phyloP scores from a whole-genome alignment of 2,329 filamentous ascomycete species.

The Pyrenochaeta sp. region DNA sequence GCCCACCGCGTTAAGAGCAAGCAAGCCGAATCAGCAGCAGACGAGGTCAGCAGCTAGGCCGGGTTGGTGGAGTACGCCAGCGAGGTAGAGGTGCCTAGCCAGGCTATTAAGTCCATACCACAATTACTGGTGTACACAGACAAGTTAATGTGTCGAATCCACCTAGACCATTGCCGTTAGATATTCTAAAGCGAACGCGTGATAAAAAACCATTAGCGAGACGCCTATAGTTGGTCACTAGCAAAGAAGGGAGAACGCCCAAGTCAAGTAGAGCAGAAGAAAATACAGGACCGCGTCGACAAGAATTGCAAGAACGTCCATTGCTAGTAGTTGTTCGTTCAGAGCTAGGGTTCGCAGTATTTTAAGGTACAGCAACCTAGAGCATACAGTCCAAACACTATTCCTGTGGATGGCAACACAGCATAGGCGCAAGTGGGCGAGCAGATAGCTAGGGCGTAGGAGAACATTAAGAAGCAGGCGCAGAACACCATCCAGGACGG shows the following conservation, averaged over 20 bases:
- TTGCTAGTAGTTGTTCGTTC: constrained; percentile 6
- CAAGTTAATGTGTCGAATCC: constrained; percentile 6
- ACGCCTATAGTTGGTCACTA: constrained; percentile 4
- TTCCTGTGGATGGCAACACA: constrained; percentile 8
- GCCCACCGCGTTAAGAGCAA: constrained; percentile 1
- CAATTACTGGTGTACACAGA: constrained; percentile 2
- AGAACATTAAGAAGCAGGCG: constrained; percentile 10
- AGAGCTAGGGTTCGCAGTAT: constrained; percentile 12
- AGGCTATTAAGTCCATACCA: neutral
- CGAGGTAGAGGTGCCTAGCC: constrained; percentile 1
- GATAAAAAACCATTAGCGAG: constrained; percentile 11
- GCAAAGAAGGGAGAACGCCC: constrained; percentile 1
- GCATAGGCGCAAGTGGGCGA: constrained; percentile 10
- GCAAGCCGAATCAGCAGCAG: constrained; percentile 2
- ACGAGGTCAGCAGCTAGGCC: neutral
- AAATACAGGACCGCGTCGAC: neutral
- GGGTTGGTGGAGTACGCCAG: constrained; percentile 2
- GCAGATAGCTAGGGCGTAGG: constrained; percentile 12
- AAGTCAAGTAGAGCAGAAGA: neutral
- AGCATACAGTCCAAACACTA: neutral
- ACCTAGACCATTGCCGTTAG: constrained; percentile 6
- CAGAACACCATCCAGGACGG: constrained; percentile 14
- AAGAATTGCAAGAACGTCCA: constrained; percentile 8
- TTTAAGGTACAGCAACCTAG: constrained; percentile 12
- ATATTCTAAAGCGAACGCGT: neutral